These are phyloP conservation scores for Trichomonas gallinae DNA, from an alignment of 208 protist genomes.

Conservation along the genomic window DNA sequence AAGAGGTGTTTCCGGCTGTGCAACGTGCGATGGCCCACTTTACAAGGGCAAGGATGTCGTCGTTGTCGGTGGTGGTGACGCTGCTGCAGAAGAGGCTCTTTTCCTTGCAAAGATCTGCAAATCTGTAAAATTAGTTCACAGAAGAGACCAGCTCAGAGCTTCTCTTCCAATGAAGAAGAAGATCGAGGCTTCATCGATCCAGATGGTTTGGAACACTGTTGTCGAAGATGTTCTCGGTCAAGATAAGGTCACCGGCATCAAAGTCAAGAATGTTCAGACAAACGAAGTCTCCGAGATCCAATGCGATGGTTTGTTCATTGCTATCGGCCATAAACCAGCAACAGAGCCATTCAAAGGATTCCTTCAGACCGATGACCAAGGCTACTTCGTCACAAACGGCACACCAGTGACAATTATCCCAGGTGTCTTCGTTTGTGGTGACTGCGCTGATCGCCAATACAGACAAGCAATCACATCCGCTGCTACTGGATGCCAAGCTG, in stretches of 20 bases:
- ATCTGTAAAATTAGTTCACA: constrained; percentile 54
- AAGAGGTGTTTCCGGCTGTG: constrained; percentile 56
- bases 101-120: constrained; percentile 47
- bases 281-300: constrained; percentile 27
- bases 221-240: constrained; percentile 39
- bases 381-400: constrained; percentile 48
- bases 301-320: constrained; percentile 54
- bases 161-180: constrained; percentile 55
- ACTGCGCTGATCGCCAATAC: constrained; percentile 55
- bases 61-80: constrained; percentile 56
- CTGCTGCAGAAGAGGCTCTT: constrained; percentile 53
- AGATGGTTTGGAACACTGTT: constrained; percentile 44
- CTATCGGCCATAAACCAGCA: constrained; percentile 59
- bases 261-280: constrained; percentile 29
- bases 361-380: constrained; percentile 48
- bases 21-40: constrained; percentile 52
- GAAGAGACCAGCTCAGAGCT: constrained; percentile 54
- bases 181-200: constrained; percentile 20
- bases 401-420: constrained; percentile 37
- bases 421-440: constrained; percentile 61
- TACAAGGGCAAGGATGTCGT: constrained; percentile 31
- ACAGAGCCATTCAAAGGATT: constrained; percentile 37
- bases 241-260: constrained; percentile 21
- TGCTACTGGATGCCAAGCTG: constrained; percentile 61
- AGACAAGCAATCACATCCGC: constrained; percentile 62